A percentile compares a stretch with the other conserved stretches of the same genome.
Conservation (phyloP, 495 filamentous ascomycete species). For the Hyaloscypha finlandica region DNA sequence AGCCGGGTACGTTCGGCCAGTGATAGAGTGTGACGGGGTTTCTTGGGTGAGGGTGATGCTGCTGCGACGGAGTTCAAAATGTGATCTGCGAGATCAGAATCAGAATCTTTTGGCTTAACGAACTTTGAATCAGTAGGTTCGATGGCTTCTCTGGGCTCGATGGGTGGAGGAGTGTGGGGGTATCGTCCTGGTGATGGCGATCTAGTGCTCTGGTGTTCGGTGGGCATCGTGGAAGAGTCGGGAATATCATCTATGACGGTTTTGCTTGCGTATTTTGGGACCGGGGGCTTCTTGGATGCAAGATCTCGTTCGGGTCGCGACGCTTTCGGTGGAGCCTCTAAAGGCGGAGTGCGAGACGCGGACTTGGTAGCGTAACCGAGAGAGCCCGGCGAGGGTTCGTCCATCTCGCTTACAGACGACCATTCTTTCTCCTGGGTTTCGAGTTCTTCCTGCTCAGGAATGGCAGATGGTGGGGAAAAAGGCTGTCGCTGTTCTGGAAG, state of each 20-base stretch:
- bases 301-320: background rate
- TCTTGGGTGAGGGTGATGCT: conserved; percentile 53
- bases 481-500: background rate
- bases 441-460: background rate
- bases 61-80: conserved; percentile 56
- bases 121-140: background rate
- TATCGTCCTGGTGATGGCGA: conserved; percentile 7
- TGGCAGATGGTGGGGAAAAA: background rate
- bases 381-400: conserved; percentile 19
- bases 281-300: background rate
- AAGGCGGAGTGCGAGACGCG: conserved; percentile 22
- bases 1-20: conserved; percentile 54
- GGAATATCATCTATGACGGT: background rate
- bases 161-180: conserved; percentile 7
- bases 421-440: conserved; percentile 21
- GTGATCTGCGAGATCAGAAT: conserved; percentile 52
- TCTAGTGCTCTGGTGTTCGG: background rate
- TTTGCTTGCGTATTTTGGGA: background rate
- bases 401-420: conserved; percentile 27
- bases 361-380: conserved; percentile 20
- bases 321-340: background rate
- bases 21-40: conserved; percentile 52
- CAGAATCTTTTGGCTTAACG: conserved; percentile 23
- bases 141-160: background rate
- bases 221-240: background rate